These are phyloP conservation scores for Williopsis jadinii DNA, from an alignment of 1,139 yeast genomes.

Conservation along the genomic window DNA sequence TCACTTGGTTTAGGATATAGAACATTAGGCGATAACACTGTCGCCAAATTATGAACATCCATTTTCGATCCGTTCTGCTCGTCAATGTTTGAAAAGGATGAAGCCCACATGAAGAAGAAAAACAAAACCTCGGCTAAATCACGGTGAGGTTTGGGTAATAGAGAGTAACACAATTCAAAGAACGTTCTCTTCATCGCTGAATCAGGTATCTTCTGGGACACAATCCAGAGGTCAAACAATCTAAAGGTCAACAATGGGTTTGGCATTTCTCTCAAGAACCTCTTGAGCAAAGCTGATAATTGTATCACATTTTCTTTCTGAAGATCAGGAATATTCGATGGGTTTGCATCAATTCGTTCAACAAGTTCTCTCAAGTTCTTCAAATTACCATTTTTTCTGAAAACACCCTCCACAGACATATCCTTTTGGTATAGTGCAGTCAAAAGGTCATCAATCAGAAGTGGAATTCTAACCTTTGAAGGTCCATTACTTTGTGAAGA, in stretches of 20 bases:
- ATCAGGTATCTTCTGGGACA: constrained; percentile 56
- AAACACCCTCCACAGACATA: constrained; percentile 95
- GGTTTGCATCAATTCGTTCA: constrained; percentile 67
- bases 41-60: constrained; percentile 93
- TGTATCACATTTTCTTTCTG: constrained; percentile 82
- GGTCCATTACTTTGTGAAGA: constrained; percentile 88
- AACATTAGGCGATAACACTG: constrained; percentile 92
- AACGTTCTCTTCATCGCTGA: constrained; percentile 44
- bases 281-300: constrained; percentile 87
- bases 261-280: constrained; percentile 87
- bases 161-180: constrained; percentile 65
- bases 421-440: constrained; percentile 84
- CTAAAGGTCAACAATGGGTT: constrained; percentile 79
- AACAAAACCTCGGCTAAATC: constrained; percentile 83
- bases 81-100: constrained; percentile 87
- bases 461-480: constrained; percentile 70
- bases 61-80: constrained; percentile 89
- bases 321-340: constrained; percentile 67
- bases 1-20: constrained; percentile 43
- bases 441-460: constrained; percentile 79
- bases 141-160: constrained; percentile 78
- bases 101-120: constrained; percentile 89
- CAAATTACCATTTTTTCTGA: constrained; percentile 94
- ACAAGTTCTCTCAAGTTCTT: constrained; percentile 71
- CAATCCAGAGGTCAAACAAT: constrained; percentile 75